These are phyloP conservation scores for Tolypocladium tundrense DNA, from an alignment of 2,329 filamentous ascomycete genomes.

Conservation along the genomic window DNA sequence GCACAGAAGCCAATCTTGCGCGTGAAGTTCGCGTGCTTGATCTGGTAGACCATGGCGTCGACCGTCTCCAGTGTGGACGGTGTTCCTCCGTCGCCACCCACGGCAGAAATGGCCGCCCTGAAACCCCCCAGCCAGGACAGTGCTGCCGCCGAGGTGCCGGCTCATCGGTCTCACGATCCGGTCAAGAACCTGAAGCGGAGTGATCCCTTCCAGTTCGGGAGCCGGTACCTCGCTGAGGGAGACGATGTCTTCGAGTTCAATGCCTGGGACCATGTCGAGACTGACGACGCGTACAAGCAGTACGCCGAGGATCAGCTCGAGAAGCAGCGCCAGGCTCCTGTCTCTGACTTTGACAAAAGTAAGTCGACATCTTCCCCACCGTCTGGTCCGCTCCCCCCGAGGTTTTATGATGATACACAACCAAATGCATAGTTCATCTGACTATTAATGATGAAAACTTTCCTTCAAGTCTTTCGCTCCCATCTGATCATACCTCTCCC, in stretches of 20 bases:
- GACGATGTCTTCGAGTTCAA: slow-evolving; percentile 97
- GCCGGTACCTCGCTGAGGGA: slow-evolving; percentile 68
- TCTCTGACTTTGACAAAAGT: slow-evolving; percentile 88
- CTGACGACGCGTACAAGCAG: slow-evolving; percentile 77
- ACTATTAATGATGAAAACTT: slow-evolving; percentile 52
- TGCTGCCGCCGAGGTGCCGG: slow-evolving; percentile 25
- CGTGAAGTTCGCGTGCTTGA: neutral
- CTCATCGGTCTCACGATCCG: slow-evolving; percentile 63
- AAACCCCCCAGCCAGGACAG: slow-evolving; percentile 6
- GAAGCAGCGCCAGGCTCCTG: slow-evolving; percentile 75
- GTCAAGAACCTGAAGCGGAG: slow-evolving; percentile 69
- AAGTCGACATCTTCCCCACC: slow-evolving; percentile 22
- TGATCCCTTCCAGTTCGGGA: slow-evolving; percentile 94
- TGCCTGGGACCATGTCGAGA: slow-evolving; percentile 96
- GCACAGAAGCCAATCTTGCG: neutral
- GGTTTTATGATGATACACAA: slow-evolving; percentile 46
- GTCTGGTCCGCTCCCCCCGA: slow-evolving; percentile 3
- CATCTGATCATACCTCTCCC: slow-evolving; percentile 43
- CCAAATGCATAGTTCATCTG: slow-evolving; percentile 63
- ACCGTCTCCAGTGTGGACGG: neutral
- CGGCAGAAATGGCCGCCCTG: slow-evolving; percentile 14
- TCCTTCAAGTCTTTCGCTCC: slow-evolving; percentile 59
- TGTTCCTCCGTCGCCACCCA: slow-evolving; percentile 3
- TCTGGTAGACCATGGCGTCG: slow-evolving; percentile 1
- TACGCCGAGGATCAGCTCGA: slow-evolving; percentile 78